Base-by-base conservation (phyloP, 2,329 filamentous ascomycete species). In the Shiraia sp. region DNA sequence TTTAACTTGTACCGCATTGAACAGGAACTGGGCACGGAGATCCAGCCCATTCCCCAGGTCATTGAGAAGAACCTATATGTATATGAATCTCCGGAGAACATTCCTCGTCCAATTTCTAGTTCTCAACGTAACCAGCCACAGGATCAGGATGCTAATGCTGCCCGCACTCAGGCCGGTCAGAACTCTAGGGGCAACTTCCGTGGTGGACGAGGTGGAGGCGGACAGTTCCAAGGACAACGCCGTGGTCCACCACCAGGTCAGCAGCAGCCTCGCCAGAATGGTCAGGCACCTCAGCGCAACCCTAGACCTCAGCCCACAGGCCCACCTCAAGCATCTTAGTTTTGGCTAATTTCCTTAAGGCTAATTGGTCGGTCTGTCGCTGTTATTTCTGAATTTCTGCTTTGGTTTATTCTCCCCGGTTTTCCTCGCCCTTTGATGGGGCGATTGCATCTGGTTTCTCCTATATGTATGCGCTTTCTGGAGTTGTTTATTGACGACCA, bases 1-100 rank as follows among this genome's bases (percentile, higher is more conserved):
- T 97, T 96, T 80, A 99, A 97, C 71, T 80, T 99, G 14, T 99
- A 99, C 78, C 95, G 95, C 70, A 99, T 99, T 58, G 93, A 99
- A 72, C 88, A 95, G 59, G 93, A 99, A 64, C 79, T 99, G 28
- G 93, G 93, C 37, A 99, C 93, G 6, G 93, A 99, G 73, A 99
- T 99, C 48, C 88, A 93, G 66, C 86, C 93, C n/a, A 99, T 99
- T 61, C 93, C 93, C 13, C 80, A 84, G 37, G 87, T 83, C 56
- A 99, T 99, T 54, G 93, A 99, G 77, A 97, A 96, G 81, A 95
- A 88, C 52, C 83, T 99, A 26, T 99, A 99, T 68, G 93, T 99
- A 36, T 99, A 99, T 70, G 95, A 99, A 51, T 88, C 91, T 50
- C 93, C 93, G 1, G 92, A 99, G 63, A 92, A 80, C 43, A 97